Evolutionary conservation across 176 grass and related monocot species (phyloP).

Genomic region (Ananas comosus): DNA sequence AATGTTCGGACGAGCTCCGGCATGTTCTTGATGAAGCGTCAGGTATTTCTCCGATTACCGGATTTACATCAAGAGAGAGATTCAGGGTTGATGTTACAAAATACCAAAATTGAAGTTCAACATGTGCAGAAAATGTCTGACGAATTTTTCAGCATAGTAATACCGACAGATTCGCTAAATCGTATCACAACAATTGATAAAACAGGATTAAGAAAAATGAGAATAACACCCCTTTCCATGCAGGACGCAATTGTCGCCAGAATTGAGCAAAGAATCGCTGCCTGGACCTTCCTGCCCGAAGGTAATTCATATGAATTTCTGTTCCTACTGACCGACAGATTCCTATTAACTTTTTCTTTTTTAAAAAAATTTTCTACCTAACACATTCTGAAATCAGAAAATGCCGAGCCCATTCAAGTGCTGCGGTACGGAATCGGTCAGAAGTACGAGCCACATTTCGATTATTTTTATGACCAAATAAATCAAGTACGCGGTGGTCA

Average conservation of each 20-base stretch:
- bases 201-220: not conserved
- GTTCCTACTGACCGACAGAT: not conserved
- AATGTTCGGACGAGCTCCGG: slow-evolving; percentile 30
- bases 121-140: too few species aligned
- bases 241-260: slow-evolving; percentile 63
- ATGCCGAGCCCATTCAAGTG: slow-evolving; percentile 57
- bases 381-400: slow-evolving; percentile 31
- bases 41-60: slow-evolving; percentile 10
- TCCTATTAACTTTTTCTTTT: slow-evolving; percentile 8
- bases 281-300: slow-evolving; percentile 85
- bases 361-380: not conserved
- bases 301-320: slow-evolving; percentile 24
- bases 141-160: too few species aligned
- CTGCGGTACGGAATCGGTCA: slow-evolving; percentile 50
- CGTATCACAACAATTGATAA: not conserved
- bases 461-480: slow-evolving; percentile 58
- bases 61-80: too few species aligned
- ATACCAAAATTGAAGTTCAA: too few species aligned
- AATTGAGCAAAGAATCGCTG: slow-evolving; percentile 73
- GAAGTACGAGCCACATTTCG: slow-evolving; percentile 78
- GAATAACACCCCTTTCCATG: slow-evolving; percentile 17
- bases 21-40: slow-evolving; percentile 30
- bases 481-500: slow-evolving; percentile 56
- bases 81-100: too few species aligned
- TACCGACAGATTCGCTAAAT: too few species aligned